Conservation (phyloP, 75 land plant species). For the Larix kaempferi region DNA sequence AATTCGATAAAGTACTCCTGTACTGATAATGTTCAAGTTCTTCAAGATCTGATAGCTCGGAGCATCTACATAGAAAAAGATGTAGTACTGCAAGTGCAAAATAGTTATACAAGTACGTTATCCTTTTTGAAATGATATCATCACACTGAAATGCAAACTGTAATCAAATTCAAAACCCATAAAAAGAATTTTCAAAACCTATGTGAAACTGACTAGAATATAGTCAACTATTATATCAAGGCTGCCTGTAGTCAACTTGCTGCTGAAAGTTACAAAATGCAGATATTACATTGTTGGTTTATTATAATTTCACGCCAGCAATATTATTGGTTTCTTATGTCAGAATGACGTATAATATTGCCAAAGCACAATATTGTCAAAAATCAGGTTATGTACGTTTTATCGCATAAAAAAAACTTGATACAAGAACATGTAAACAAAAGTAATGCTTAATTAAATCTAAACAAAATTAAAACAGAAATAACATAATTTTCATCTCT, state of each 20-base stretch:
- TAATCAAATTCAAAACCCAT: not conserved
- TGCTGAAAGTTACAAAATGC: not conserved
- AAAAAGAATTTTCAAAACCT: not conserved
- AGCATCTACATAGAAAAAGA: constrained; percentile 91
- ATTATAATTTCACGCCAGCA: not conserved
- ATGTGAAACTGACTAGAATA: not conserved
- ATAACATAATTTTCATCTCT: too few species aligned
- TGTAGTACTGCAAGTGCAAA: constrained; percentile 66
- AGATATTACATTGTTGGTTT: not conserved
- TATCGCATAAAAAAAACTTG: too few species aligned
- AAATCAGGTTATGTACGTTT: too few species aligned
- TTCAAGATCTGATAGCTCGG: constrained; percentile 93
- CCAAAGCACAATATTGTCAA: too few species aligned
- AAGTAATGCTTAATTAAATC: too few species aligned
- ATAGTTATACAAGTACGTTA: not conserved
- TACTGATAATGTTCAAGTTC: constrained; percentile 85
- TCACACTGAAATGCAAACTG: not conserved
- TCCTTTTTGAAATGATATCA: not conserved
- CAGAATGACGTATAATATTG: too few species aligned
- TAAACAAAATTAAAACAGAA: too few species aligned
- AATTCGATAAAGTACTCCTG: constrained; percentile 73
- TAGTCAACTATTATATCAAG: too few species aligned
- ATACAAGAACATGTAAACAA: too few species aligned
- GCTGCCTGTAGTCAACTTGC: too few species aligned
- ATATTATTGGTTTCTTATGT: too few species aligned